These are phyloP conservation scores for Gossypium raimondii DNA, from an alignment of 345 rosid genomes.

Conservation along the genomic window DNA sequence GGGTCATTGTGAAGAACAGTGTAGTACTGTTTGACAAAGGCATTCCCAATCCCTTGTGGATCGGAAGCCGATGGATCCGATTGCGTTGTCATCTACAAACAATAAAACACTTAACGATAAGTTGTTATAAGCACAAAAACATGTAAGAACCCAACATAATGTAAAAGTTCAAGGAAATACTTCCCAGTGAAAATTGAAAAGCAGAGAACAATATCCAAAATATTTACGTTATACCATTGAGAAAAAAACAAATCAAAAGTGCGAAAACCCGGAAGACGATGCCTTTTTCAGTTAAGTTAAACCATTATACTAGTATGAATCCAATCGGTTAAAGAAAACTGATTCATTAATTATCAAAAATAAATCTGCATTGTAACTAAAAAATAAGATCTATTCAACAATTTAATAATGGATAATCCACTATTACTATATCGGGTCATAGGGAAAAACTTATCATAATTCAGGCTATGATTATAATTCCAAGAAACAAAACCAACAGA, in stretches of 20 bases:
- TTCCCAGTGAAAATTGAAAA: background rate
- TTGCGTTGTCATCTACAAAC: background rate
- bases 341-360: background rate
- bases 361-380: background rate
- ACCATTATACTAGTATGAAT: background rate
- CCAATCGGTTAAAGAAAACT: background rate
- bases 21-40: conserved; percentile 58
- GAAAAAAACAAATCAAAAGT: background rate
- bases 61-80: background rate
- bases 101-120: background rate
- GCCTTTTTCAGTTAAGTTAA: background rate
- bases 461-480: background rate
- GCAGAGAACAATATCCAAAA: background rate
- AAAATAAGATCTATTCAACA: background rate
- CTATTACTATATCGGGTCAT: background rate
- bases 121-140: background rate
- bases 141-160: background rate
- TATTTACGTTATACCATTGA: background rate
- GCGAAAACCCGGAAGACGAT: background rate
- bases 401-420: background rate
- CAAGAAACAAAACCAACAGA: background rate
- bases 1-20: conserved; percentile 40
- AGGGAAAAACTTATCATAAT: background rate
- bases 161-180: background rate
- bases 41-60: conserved; percentile 49